Evolutionary conservation across 2,329 filamentous ascomycete genomes (phyloP), one percentile per base, ranked within the genome.

Genomic region (Paraphoma chrysanthemicola): DNA sequence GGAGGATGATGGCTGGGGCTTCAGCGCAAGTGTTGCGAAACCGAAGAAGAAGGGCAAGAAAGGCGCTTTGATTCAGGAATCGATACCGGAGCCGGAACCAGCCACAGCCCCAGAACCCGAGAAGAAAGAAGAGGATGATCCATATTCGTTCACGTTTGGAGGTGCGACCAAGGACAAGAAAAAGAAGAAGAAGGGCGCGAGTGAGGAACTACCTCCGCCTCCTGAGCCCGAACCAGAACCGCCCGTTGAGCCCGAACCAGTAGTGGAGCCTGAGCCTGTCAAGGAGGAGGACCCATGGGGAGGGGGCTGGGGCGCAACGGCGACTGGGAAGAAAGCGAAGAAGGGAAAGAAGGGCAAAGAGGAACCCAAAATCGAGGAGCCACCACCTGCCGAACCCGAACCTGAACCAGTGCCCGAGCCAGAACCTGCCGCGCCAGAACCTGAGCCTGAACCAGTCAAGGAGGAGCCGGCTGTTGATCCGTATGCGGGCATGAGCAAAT

Each of bases 31-130:
- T 11, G 72, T 77, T 55, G 79, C 80, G 51, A 80, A 81, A 62
- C 73, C 77, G 50, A 82, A 81, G 64, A 79, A 80, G 64, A 70
- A 73, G 50, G 72, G 68, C 44, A 74, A 74, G 58, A 73, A 71
- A 47, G 69, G 67, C 9, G 60, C 64, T 28, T 28, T 77, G 49
- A 63, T 74, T 29, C 75, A 78, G 18, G 70, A 72, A 16, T 51
- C 59, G 39, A 48, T 61, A 16, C 63, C 63, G 17, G 63, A 64
- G 11, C 58, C 65, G 4, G 65, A 66, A 9, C 69, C 70, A 12
- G 48, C 56, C 10, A 54, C 64, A 39, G 60, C 46, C 6, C 61
- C 68, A 9, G 59, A 60, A 44, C 62, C 67, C 39, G 68, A 67
- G n/a, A 67, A 70, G 53, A 67, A 69, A 44, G 63, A 64, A 10